Base-by-base conservation (phyloP, 2,329 filamentous ascomycete genomes). In the Aspergillus ibericus region DNA sequence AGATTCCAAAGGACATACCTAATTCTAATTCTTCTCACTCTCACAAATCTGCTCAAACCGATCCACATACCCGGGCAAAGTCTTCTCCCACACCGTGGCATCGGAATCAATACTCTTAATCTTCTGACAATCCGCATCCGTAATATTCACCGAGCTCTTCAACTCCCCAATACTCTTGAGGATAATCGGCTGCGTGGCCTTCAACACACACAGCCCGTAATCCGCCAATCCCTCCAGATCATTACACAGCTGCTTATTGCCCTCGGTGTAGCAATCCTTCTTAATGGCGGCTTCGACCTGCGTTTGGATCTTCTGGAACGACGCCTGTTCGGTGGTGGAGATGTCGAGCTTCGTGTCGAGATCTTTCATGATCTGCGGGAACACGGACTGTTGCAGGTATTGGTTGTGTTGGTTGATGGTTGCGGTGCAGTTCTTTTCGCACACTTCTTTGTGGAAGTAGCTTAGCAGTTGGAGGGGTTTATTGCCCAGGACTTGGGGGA, bases 391-490 rank as follows among this genome's bases (percentile, higher is more conserved):
- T 32, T 59, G 32, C n/a, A 61, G 12, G 35, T 53, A 61, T 12
- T 51, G 20, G 46, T 49, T 59, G 40, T 56, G 52, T 34, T 61
- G 46, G 52, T 61, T 61, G 59, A 61, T 59, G 15, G 59, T 61
- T 47, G 59, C 40, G 16, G 47, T 53, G 56, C 59, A 61, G 42
- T 55, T 53, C 56, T 61, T 51, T 34, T 59, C 46, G 27, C 59
- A 61, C 2, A 56, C 59, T 15, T 59, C 35, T 13, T 50, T 58
- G 29, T 55, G 15, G 55, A 61, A 61, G 53, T 59, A 59, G n/a
- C 47, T 22, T 20, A 59, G 27, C 29, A 61, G 46, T 27, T 55
- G 49, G 12, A 55, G 20, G 40, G 59, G 59, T 22, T 61, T 61
- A 35, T 59, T 49, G 34, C 59, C 59, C 13, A 61, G 12, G 20